Evolutionary conservation across 2,329 filamentous ascomycete species (phyloP).

Genomic region (Trichoderma breve): DNA sequence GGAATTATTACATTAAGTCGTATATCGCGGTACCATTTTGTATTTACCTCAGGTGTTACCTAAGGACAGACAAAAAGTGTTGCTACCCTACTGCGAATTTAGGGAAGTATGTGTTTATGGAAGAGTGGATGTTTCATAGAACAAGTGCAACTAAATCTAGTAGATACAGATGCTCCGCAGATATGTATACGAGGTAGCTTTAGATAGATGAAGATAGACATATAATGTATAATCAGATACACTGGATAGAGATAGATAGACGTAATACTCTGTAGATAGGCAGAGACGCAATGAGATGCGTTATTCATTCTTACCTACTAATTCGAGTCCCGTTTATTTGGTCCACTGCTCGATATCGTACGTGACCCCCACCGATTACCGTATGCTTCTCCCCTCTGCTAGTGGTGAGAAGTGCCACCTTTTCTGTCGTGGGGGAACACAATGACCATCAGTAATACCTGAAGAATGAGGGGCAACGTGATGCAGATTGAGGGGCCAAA

Average conservation of each 20-base stretch:
- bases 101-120: neutral
- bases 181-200: neutral
- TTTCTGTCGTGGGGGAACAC: neutral
- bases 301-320: neutral
- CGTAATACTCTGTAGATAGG: neutral
- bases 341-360: neutral
- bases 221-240: neutral
- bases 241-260: neutral
- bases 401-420: neutral
- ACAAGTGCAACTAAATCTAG: neutral
- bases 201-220: neutral
- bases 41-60: neutral
- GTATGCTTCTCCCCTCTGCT: neutral
- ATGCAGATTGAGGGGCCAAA: neutral
- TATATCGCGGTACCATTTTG: too few species aligned
- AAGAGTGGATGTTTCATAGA: neutral
- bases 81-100: neutral
- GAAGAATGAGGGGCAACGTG: conserved; percentile 16
- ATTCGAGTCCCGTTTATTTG: neutral
- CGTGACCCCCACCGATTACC: conserved; percentile 2
- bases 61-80: neutral
- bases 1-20: too few species aligned
- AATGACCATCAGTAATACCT: neutral
- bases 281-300: neutral
- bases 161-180: neutral